Evolutionary conservation across 2,329 filamentous ascomycete species (phyloP).

Genomic region (Dactylellina haptotyla): DNA sequence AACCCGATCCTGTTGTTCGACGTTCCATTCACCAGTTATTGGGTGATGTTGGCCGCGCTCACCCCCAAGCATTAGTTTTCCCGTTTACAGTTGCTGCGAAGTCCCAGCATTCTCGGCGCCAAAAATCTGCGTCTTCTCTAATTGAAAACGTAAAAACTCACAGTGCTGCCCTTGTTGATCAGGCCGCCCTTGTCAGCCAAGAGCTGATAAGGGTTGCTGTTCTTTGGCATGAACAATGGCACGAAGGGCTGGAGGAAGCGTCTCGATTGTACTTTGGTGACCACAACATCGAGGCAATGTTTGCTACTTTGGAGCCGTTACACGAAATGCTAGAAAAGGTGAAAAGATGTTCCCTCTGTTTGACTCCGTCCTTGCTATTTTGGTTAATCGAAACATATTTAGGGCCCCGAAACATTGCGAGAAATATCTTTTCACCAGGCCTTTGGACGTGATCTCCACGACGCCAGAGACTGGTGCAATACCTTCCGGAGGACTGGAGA

Average conservation of each 20-base stretch:
- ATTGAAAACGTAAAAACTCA: conserved; percentile 99
- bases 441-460: conserved; percentile 92
- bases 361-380: neutral
- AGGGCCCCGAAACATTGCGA: conserved; percentile 87
- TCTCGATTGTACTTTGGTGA: conserved; percentile 97
- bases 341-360: conserved; percentile 1
- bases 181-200: conserved; percentile 93
- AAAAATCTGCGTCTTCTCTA: conserved; percentile 87
- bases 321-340: conserved; percentile 85
- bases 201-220: conserved; percentile 97
- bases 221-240: conserved; percentile 98
- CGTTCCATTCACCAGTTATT: conserved; percentile 91
- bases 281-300: conserved; percentile 98
- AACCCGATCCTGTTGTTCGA: conserved; percentile 87
- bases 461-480: conserved; percentile 94
- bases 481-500: conserved; percentile 90
- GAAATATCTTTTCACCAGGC: conserved; percentile 96
- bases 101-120: conserved; percentile 84
- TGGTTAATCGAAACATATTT: conserved; percentile 27
- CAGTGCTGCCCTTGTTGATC: conserved; percentile 88
- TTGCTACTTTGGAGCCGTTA: conserved; percentile 85
- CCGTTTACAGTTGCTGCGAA: conserved; percentile 98
- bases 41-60: conserved; percentile 88
- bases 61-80: conserved; percentile 96
- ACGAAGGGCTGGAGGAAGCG: conserved; percentile 96